Percentiles rank a stretch among this genome's conserved stretches.
These are phyloP conservation scores for Ramularia endophylla DNA, from an alignment of 2,329 filamentous ascomycete species.

Conservation along the genomic window DNA sequence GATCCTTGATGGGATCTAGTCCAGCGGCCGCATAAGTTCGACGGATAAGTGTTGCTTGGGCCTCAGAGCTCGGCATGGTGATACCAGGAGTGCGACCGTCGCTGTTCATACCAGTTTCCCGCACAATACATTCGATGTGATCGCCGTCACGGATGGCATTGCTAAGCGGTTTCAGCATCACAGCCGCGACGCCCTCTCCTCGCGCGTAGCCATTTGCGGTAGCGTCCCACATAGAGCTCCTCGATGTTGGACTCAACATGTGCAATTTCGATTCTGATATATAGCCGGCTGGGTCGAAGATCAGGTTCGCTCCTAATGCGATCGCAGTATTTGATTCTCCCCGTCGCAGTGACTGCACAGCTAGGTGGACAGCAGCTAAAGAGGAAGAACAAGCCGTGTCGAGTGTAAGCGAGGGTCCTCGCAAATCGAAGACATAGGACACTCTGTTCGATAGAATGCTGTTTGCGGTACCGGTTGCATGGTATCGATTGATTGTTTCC, in stretches of 20 bases:
- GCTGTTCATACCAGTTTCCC: slow-evolving; percentile 31
- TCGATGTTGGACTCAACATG: slow-evolving; percentile 24
- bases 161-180: slow-evolving; percentile 48
- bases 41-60: slow-evolving; percentile 35
- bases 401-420: slow-evolving; percentile 21
- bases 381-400: slow-evolving; percentile 45
- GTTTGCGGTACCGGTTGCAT: slow-evolving; percentile 15
- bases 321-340: slow-evolving; percentile 21
- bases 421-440: slow-evolving; percentile 20
- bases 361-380: slow-evolving; percentile 32
- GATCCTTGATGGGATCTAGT: slow-evolving; percentile 10
- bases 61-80: slow-evolving; percentile 33
- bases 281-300: slow-evolving; percentile 18
- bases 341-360: slow-evolving; percentile 27
- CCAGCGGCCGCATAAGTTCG: slow-evolving; percentile 32
- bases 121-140: slow-evolving; percentile 37
- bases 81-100: slow-evolving; percentile 36
- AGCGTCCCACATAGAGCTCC: slow-evolving; percentile 28
- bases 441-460: slow-evolving; percentile 22
- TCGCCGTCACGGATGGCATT: slow-evolving; percentile 45
- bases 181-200: slow-evolving; percentile 47
- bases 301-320: slow-evolving; percentile 23
- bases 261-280: slow-evolving; percentile 16
- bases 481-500: slow-evolving; percentile 17
- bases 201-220: slow-evolving; percentile 46